Conservation (phyloP, 306 rosid species). For the Senna tora region DNA sequence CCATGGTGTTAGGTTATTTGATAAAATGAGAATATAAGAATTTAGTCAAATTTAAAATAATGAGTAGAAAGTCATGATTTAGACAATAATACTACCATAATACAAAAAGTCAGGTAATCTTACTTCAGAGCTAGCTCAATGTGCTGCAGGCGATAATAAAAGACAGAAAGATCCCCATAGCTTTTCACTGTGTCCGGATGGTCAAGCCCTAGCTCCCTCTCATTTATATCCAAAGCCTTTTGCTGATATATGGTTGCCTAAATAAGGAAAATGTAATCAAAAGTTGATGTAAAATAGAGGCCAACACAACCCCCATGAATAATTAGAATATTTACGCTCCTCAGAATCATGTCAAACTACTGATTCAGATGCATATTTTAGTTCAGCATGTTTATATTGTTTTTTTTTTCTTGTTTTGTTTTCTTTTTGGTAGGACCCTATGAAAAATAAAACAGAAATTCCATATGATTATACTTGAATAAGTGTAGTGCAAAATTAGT, state of each 20-base stretch:
- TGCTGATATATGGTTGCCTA: constrained; percentile 97
- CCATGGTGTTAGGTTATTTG: constrained; percentile 35
- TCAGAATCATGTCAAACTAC: constrained; percentile 9
- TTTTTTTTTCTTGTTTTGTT: neutral
- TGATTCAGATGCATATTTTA: constrained; percentile 17
- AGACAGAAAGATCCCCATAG: constrained; percentile 97
- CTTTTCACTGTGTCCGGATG: constrained; percentile 99
- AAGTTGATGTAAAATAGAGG: constrained; percentile 4
- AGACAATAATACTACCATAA: constrained; percentile 34
- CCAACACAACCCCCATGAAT: neutral
- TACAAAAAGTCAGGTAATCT: constrained; percentile 37
- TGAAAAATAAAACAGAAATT: constrained; percentile 3
- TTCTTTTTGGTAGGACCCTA: neutral
- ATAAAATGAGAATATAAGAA: neutral
- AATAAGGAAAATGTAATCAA: constrained; percentile 22
- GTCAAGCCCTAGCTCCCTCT: constrained; percentile 96
- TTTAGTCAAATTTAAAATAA: constrained; percentile 34
- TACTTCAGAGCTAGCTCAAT: constrained; percentile 95
- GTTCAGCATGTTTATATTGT: neutral
- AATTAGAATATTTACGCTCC: constrained; percentile 11
- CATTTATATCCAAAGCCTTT: constrained; percentile 91
- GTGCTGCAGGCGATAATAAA: constrained; percentile 93
- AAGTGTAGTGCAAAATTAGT: constrained; percentile 2
- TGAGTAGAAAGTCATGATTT: constrained; percentile 15
- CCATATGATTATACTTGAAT: neutral